Evolutionary conservation across 2,329 filamentous ascomycete genomes (phyloP).

Genomic region (Aspergillus sp.): DNA sequence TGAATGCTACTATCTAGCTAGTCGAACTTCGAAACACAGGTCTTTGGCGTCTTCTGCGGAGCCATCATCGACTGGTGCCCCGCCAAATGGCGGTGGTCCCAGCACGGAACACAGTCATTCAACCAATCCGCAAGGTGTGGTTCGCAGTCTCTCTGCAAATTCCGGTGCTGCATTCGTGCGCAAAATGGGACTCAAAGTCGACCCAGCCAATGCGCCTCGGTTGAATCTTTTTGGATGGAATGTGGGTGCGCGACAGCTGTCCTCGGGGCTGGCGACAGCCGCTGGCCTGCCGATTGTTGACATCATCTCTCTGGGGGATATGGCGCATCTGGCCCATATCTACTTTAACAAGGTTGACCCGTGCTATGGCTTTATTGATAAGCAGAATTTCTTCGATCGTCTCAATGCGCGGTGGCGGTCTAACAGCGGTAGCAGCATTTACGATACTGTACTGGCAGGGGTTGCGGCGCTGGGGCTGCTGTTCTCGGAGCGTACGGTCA

Average conservation of each 20-base stretch:
- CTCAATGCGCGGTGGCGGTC: conserved; percentile 17
- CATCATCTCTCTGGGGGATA: conserved; percentile 41
- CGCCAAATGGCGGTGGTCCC: conserved; percentile 13
- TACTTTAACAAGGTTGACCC: conserved; percentile 49
- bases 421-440: conserved; percentile 18
- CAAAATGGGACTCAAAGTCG: conserved; percentile 46
- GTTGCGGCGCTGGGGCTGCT: conserved; percentile 48
- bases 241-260: conserved; percentile 24
- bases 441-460: conserved; percentile 46
- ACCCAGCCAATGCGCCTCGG: conserved; percentile 46
- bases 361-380: conserved; percentile 46
- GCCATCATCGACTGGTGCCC: conserved; percentile 4
- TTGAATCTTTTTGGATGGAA: conserved; percentile 53
- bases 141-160: conserved; percentile 44
- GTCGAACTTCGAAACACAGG: neutral
- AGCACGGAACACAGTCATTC: neutral
- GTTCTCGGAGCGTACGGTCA: conserved; percentile 41
- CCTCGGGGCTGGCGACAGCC: conserved; percentile 3
- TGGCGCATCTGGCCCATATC: conserved; percentile 37
- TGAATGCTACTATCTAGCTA: conserved; percentile 17
- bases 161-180: conserved; percentile 50
- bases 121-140: neutral
- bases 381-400: conserved; percentile 12
- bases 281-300: conserved; percentile 33
- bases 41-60: neutral